Evolutionary conservation across 208 protist species (phyloP).

Genomic region (Wallacemonas sp.): DNA sequence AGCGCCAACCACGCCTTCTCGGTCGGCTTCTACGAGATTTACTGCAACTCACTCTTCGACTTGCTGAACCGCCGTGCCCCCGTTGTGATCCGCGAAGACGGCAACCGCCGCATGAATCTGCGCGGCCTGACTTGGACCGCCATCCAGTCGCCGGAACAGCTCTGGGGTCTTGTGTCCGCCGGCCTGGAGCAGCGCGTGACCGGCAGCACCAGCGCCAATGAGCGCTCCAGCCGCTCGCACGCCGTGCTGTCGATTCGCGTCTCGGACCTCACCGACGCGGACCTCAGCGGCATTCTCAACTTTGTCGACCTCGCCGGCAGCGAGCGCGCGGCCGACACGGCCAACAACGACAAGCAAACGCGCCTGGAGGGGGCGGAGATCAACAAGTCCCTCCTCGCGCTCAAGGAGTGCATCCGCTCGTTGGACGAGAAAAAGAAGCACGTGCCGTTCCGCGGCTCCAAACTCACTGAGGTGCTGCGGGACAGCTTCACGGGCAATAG

Average conservation of each 20-base stretch:
- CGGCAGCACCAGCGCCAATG: slow-evolving; percentile 90
- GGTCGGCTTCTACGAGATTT: slow-evolving; percentile 96
- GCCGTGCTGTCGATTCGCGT: slow-evolving; percentile 80
- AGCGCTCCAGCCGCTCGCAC: slow-evolving; percentile 88
- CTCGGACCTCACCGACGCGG: slow-evolving; percentile 37
- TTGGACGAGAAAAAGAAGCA: slow-evolving; percentile 92
- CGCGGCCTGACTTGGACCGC: slow-evolving; percentile 86
- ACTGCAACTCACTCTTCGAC: slow-evolving; percentile 96
- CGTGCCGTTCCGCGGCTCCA: slow-evolving; percentile 95
- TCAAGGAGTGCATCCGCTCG: slow-evolving; percentile 89
- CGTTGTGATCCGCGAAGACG: slow-evolving; percentile 91
- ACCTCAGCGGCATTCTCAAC: slow-evolving; percentile 75
- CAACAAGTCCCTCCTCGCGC: slow-evolving; percentile 89
- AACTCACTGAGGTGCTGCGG: slow-evolving; percentile 96
- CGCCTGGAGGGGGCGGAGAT: slow-evolving; percentile 90
- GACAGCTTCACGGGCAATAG: slow-evolving; percentile 96
- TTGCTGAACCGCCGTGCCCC: slow-evolving; percentile 89
- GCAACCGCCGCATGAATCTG: slow-evolving; percentile 87
- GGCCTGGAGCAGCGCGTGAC: slow-evolving; percentile 84
- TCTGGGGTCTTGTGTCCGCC: slow-evolving; percentile 75
- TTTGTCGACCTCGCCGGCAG: slow-evolving; percentile 99
- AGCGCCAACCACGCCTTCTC: slow-evolving; percentile 41
- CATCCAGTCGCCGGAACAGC: slow-evolving; percentile 44
- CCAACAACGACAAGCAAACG: slow-evolving; percentile 86
- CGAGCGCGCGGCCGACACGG: slow-evolving; percentile 95